These are phyloP conservation scores for Trifolium repens DNA, from an alignment of 306 rosid genomes.

Conservation along the genomic window DNA sequence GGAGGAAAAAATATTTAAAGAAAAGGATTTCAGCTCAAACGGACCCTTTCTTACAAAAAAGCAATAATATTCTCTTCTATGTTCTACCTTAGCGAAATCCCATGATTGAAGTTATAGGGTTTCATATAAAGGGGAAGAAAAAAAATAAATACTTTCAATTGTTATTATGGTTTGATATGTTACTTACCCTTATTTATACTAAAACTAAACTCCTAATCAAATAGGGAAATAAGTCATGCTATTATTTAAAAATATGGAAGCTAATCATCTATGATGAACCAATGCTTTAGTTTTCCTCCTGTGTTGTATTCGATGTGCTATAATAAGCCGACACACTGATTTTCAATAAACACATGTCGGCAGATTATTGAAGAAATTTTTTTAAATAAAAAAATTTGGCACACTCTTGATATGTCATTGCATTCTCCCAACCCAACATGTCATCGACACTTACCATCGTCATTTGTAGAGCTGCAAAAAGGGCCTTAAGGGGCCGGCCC, in stretches of 20 bases:
- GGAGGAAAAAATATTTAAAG: not conserved
- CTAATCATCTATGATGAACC: not conserved
- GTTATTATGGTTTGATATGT: not conserved
- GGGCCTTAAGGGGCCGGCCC: too few relatives aligned
- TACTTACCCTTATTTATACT: not conserved
- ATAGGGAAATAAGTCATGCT: not conserved
- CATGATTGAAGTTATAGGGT: not conserved
- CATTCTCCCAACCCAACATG: not conserved
- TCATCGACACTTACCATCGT: not conserved
- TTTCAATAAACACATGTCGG: not conserved
- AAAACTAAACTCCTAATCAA: not conserved
- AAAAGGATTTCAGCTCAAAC: not conserved
- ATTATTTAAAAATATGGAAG: not conserved
- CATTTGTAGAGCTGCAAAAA: too few relatives aligned
- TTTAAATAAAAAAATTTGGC: not conserved
- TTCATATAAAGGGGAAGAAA: not conserved
- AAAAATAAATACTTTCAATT: not conserved
- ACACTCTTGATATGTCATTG: not conserved
- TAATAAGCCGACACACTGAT: not conserved
- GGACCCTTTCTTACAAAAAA: not conserved
- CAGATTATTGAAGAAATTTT: not conserved
- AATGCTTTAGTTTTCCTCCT: not conserved
- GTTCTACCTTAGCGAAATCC: not conserved
- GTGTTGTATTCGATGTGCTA: not conserved
- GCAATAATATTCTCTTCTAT: not conserved